Conservation (phyloP, 306 rosid genomes). For the Cyamopsis tetragonoloba region DNA sequence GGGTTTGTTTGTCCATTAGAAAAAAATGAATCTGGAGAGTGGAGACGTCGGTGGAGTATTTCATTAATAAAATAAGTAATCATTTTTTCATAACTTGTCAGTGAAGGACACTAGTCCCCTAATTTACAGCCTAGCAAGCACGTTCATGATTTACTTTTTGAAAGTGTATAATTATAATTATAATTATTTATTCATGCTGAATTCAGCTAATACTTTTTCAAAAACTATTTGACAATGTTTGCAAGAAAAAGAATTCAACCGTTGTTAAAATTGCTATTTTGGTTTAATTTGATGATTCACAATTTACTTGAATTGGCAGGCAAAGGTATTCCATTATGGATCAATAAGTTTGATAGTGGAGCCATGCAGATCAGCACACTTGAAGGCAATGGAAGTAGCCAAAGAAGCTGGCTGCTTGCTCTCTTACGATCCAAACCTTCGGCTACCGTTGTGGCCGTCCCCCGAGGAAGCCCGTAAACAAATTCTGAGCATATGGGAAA, state of each 20-base stretch:
- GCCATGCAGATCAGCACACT: constrained; percentile 91
- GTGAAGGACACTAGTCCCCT: not conserved
- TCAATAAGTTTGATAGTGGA: constrained; percentile 93
- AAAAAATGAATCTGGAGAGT: not conserved
- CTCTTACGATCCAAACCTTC: constrained; percentile 81
- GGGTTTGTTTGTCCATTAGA: not conserved
- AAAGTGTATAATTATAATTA: not conserved
- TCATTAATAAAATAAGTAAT: not conserved
- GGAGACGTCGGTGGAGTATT: not conserved
- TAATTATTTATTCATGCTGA: not conserved
- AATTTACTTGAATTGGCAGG: constrained; percentile 30
- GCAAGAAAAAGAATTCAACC: not conserved
- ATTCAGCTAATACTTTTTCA: too few relatives aligned
- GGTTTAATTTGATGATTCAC: not conserved
- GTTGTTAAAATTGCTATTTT: not conserved
- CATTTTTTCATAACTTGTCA: not conserved
- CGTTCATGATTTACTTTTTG: not conserved
- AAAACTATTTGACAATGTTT: too few relatives aligned
- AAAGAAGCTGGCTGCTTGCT: constrained; percentile 78
- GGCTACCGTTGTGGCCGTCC: constrained; percentile 81
- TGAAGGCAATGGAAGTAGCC: constrained; percentile 79
- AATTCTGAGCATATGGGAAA: constrained; percentile 84
- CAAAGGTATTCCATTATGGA: constrained; percentile 86
- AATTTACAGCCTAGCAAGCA: constrained; percentile 19
- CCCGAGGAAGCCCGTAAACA: constrained; percentile 69